These are phyloP conservation scores for Dysphania ambrosioides DNA, from an alignment of 148 eudicot genomes.

Conservation along the genomic window DNA sequence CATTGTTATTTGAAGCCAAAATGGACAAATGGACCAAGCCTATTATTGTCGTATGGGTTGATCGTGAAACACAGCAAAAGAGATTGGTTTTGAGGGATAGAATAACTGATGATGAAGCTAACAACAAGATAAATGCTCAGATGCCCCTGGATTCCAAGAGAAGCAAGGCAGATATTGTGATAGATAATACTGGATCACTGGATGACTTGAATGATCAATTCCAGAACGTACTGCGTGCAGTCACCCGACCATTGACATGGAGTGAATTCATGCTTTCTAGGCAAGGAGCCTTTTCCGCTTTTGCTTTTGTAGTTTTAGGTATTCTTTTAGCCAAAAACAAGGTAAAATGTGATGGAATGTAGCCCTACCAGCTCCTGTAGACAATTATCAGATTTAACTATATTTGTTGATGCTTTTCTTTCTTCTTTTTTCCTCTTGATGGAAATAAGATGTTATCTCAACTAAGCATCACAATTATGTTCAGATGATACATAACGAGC, in stretches of 20 bases:
- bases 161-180: slow-evolving; percentile 72
- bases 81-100: slow-evolving; percentile 76
- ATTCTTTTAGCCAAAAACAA: slow-evolving; percentile 38
- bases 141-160: slow-evolving; percentile 76
- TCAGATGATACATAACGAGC: too few species aligned
- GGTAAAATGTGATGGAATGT: slow-evolving; percentile 18
- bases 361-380: not conserved
- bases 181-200: slow-evolving; percentile 83
- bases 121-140: slow-evolving; percentile 79
- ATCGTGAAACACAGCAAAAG: slow-evolving; percentile 75
- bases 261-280: slow-evolving; percentile 70
- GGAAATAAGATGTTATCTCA: too few species aligned
- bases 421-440: too few species aligned
- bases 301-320: too few species aligned
- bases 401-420: too few species aligned
- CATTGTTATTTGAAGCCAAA: slow-evolving; percentile 86
- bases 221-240: slow-evolving; percentile 44
- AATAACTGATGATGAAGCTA: slow-evolving; percentile 64
- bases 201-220: slow-evolving; percentile 66
- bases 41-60: slow-evolving; percentile 79
- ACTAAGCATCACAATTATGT: too few species aligned
- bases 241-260: slow-evolving; percentile 80
- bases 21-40: slow-evolving; percentile 93
- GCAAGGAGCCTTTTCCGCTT: slow-evolving; percentile 65
- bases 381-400: too few species aligned